Base-by-base conservation (phyloP, 1,284 basidiomycete genomes). In the Phaffia rhodozyma region DNA sequence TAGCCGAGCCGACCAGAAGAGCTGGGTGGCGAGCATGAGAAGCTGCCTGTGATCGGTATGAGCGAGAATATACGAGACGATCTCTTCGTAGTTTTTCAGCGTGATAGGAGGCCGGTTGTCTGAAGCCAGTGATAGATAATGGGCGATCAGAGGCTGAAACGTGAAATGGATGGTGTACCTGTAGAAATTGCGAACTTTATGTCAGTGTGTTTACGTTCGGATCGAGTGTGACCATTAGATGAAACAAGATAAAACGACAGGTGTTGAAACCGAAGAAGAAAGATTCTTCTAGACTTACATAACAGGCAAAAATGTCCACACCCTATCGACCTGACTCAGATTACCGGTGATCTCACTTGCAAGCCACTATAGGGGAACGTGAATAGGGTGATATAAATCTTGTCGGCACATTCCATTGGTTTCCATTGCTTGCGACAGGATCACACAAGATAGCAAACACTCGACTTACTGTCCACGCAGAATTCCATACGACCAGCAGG, bases 171-270 rank as follows among this genome's bases (percentile, higher is more conserved):
- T 82, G 0, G 84, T 82, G 73, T 90, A 90, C 30, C 89, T 79
- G 16, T 83, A 43, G 38, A 79, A 0, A 88, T 89, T 52, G 90
- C 71, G 70, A 89, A 82, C 0, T 84, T 84, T 84, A 84, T 86
- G 23, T 67, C 32, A 43, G 47, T 21, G 47, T 43, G 53, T 20
- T 38, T n/a, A 34, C 63, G 3, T 63, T 49, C 58, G 51, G 13
- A 34, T 43, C 38, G 16, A 43, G 13, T 16, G 13, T 16, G 38
- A 43, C 2, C 16, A 2, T 7, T 43, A 43, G 38, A 9, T 9
- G 9, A 34, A 34, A 34, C 5, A 3, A 23, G 57, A 49, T 11
- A 16, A 50, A 49, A 27, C 29, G n/a, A 23, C 6, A 34, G 21
- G 29, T 25, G 55, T 29, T 18, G 21, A 16, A 25, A 27, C 5